Evolutionary conservation across 2,329 filamentous ascomycete genomes (phyloP), one percentile per base, ranked within the genome.

Genomic region (Bipolaris zeicola): DNA sequence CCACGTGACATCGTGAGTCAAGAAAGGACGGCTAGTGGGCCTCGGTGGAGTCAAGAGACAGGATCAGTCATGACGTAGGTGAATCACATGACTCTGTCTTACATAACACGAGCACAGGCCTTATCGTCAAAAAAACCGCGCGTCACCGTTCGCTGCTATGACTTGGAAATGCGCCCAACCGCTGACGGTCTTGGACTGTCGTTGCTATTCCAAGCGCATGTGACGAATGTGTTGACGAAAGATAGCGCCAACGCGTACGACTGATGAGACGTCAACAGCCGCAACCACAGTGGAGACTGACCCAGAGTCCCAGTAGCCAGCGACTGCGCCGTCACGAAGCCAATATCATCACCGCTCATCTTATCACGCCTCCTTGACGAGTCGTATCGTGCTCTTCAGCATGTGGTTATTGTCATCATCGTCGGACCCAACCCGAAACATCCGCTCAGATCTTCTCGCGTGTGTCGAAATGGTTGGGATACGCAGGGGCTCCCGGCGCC

Each of bases 401-500:
- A 65, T 66, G 63, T 64, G 60, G 65, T 37, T 61, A 31, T 18
- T 26, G 39, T 55, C 47, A 66, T 37, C 61, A 31, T 18, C 26
- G 41, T 55, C 47, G 34, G 41, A 39, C 52, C 43, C 53, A 52
- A 55, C 45, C 58, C 58, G 59, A 64, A 63, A 64, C 57, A 59
- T 47, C 48, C 59, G 60, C 51, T 45, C 41, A n/a, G 41, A 51
- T 51, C 36, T 60, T 51, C 55, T 57, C 51, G 45, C 33, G 8
- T 53, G 62, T 58, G 55, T 58, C 58, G 58, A 52, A 58, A 58
- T 57, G 64, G 66, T 68, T 69, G 66, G 52, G 61, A 65, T 58
- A 60, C 59, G 62, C 61, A 58, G 37, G 57, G 53, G 45, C 52
- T 57, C 47, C 55, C 51, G 49, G 43, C 39, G 18, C 50, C 42